Evolutionary conservation across 2,329 filamentous ascomycete genomes (phyloP).

Genomic region (Dactylellina parvicollis): DNA sequence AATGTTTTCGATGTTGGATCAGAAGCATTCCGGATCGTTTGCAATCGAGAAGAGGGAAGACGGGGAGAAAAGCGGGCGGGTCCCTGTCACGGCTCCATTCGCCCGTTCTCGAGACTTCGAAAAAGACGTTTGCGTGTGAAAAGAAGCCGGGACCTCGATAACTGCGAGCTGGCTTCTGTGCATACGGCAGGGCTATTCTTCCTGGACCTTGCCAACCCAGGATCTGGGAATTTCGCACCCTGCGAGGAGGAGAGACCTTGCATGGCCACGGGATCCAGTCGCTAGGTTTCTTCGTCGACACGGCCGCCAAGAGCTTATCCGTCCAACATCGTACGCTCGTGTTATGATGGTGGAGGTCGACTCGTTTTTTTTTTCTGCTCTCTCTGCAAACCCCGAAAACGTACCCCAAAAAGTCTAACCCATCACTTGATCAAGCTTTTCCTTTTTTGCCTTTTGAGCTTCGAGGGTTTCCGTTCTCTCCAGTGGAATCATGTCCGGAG

Average conservation of each 20-base stretch:
- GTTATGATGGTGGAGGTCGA: no score
- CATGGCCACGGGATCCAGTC: conserved; percentile 50
- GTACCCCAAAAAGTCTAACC: conserved; percentile 41
- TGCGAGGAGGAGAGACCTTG: conserved; percentile 36
- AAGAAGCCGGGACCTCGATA: conserved; percentile 8
- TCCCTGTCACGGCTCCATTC: conserved; percentile 9
- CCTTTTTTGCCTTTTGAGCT: conserved; percentile 38
- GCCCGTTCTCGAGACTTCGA: conserved; percentile 10
- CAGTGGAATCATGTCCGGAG: conserved; percentile 47
- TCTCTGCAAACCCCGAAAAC: conserved; percentile 46
- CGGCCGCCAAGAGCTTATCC: conserved; percentile 32
- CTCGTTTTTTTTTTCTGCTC: no score
- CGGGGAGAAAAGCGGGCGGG: not conserved
- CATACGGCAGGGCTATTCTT: conserved; percentile 35
- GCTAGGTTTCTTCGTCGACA: conserved; percentile 36
- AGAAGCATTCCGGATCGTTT: not conserved
- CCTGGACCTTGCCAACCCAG: conserved; percentile 48
- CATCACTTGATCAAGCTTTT: conserved; percentile 51
- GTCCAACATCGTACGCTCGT: no score
- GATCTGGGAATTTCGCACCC: conserved; percentile 45
- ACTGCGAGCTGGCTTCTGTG: conserved; percentile 17
- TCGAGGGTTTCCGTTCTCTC: conserved; percentile 22
- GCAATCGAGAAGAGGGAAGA: not conserved
- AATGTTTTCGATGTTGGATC: not conserved
- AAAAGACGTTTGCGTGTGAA: conserved; percentile 19